Percentiles rank a stretch among this genome's conserved stretches.
phyloP scores from a whole-genome alignment of 1,284 basidiomycete species.

The Sporisorium exsertum region DNA sequence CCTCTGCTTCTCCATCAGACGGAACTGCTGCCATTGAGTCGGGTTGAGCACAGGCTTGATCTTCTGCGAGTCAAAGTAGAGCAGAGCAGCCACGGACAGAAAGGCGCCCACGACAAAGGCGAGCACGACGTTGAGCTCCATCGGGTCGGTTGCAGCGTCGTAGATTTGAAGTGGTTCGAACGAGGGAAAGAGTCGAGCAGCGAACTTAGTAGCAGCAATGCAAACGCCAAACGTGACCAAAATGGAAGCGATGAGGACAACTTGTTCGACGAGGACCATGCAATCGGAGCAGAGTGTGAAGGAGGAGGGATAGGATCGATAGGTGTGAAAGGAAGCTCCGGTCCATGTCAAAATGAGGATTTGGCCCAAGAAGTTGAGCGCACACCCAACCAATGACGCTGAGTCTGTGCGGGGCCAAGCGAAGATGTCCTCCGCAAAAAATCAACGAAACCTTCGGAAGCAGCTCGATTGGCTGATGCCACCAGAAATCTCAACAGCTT shows the following conservation, averaged over 20 bases:
- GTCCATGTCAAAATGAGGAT: slow-evolving; percentile 5
- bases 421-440: neutral
- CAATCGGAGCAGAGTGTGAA: slow-evolving; percentile 4
- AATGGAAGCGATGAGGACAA: slow-evolving; percentile 49
- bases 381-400: neutral
- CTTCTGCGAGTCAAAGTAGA: slow-evolving; percentile 58
- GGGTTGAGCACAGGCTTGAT: slow-evolving; percentile 78
- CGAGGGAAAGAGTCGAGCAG: slow-evolving; percentile 34
- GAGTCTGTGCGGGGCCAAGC: slow-evolving; percentile 7
- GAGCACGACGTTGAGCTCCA: slow-evolving; percentile 61
- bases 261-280: slow-evolving; percentile 49
- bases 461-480: neutral
- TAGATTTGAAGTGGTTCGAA: slow-evolving; percentile 51
- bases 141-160: slow-evolving; percentile 59
- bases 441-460: too few relatives aligned
- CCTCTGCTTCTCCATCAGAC: slow-evolving; percentile 82
- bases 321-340: slow-evolving; percentile 11
- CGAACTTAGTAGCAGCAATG: slow-evolving; percentile 38
- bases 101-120: slow-evolving; percentile 62
- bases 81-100: slow-evolving; percentile 48
- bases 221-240: slow-evolving; percentile 52
- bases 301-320: neutral
- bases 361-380: neutral
- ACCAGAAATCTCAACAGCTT: neutral
- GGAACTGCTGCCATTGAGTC: slow-evolving; percentile 82